These are phyloP conservation scores for Ustilaginoidea virens DNA, from an alignment of 2,329 filamentous ascomycete genomes.

Conservation along the genomic window DNA sequence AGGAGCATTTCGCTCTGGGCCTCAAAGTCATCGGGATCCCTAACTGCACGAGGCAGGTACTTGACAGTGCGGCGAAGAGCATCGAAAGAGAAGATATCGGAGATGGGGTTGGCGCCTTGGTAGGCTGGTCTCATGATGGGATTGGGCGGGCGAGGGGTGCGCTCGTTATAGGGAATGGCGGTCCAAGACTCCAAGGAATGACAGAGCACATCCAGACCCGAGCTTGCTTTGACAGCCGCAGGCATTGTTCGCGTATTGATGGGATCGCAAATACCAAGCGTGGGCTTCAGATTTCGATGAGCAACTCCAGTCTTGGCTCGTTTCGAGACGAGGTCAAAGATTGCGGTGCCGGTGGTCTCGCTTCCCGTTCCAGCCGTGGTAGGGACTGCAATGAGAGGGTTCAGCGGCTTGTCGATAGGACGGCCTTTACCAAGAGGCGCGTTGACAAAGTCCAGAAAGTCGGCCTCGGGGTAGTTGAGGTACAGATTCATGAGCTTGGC, in stretches of 20 bases:
- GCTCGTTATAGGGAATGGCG: conserved; percentile 84
- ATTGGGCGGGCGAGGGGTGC: conserved; percentile 70
- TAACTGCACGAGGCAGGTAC: conserved; percentile 78
- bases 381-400: conserved; percentile 67
- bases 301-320: conserved; percentile 92
- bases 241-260: conserved; percentile 96
- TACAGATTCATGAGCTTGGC: conserved; percentile 99
- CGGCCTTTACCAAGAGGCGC: conserved; percentile 76
- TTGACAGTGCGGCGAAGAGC: conserved; percentile 74
- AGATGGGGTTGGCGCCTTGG: conserved; percentile 94
- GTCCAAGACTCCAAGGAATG: conserved; percentile 96
- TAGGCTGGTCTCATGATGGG: conserved; percentile 87
- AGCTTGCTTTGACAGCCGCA: conserved; percentile 77
- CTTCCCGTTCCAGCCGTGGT: conserved; percentile 78
- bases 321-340: conserved; percentile 85
- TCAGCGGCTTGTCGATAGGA: conserved; percentile 56
- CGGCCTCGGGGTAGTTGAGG: conserved; percentile 74
- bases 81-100: conserved; percentile 87
- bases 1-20: conserved; percentile 94
- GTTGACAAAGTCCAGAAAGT: conserved; percentile 96
- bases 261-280: conserved; percentile 70
- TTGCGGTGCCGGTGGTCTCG: conserved; percentile 94
- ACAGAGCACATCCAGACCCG: conserved; percentile 87
- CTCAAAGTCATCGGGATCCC: conserved; percentile 78
- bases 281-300: conserved; percentile 89